Evolutionary conservation across 805 yeast species (phyloP), one percentile per base, ranked within the genome.

Genomic region (Ogataea saltuana): DNA sequence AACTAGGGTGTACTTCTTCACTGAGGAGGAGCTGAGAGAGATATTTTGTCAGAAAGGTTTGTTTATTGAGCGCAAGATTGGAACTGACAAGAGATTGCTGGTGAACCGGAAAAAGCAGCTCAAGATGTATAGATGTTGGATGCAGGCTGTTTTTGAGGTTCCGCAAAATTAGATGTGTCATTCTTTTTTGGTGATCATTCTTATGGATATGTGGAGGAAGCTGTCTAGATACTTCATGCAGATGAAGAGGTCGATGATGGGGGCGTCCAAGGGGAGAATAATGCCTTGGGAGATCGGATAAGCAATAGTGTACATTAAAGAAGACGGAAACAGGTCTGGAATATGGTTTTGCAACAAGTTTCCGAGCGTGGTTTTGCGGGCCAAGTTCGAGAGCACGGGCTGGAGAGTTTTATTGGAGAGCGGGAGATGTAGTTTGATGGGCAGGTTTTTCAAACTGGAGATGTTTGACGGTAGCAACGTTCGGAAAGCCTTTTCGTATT

Each of bases 81-180:
- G 87, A 1, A 85, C 95, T 1, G 99, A 93, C 68, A 77, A 97
- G 61, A 71, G 99, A 55, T 71, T 93, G 55, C 70, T 93, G 51
- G 97, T 93, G 18, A 93, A 93, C 63, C 75, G 99, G 58, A 90
- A 91, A 67, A 83, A 91, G 60, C 85, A 85, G 63, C 68, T 93
- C 51, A 93, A 93, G 67, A 93, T 93, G 99, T 93, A 88, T 63
- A 74, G 99, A 58, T 87, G 89, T 46, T 93, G 99, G 99, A 68
- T 93, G 44, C 99, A 93, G 68, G 98, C 93, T 1, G 89, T 88
- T 19, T 91, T 91, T 62, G 75, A 70, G 41, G 67, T 59, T 30
- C 57, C 60, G n/a, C n/a, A n/a, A 4, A 17, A 32, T 10, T 12
- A 18, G 7, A 7, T 22, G 15, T 6, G 16, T 18, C 23, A 18